A percentile compares a stretch with the other conserved stretches of the same genome.
Evolutionary conservation across 2,329 filamentous ascomycete genomes (phyloP).

Genomic region (Cercospora citrullina): DNA sequence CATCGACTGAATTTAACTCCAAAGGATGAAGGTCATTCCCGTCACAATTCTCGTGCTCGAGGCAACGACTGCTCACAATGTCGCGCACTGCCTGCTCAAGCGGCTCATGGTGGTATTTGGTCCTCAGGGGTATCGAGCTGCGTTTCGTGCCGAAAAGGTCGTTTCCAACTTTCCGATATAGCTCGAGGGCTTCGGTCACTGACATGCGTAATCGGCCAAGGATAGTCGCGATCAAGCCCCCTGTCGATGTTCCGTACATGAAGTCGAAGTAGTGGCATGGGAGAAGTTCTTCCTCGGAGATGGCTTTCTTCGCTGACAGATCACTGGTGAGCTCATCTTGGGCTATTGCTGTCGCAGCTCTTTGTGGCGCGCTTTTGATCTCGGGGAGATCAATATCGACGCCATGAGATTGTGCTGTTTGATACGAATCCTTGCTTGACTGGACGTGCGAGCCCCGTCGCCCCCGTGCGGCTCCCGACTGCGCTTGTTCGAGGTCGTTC

Average conservation of each 20-base stretch:
- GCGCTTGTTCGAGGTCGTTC: conserved; percentile 20
- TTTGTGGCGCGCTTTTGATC: conserved; percentile 8
- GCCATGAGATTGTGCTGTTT: conserved; percentile 23
- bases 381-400: conserved; percentile 17
- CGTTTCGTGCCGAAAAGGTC: conserved; percentile 50
- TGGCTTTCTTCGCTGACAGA: conserved; percentile 30
- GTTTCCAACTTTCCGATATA: conserved; percentile 50
- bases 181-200: conserved; percentile 49
- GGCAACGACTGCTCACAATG: conserved; percentile 48
- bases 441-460: conserved; percentile 17
- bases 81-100: conserved; percentile 50
- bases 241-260: conserved; percentile 55
- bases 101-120: conserved; percentile 53
- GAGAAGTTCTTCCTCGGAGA: conserved; percentile 47
- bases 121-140: conserved; percentile 48
- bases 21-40: conserved; percentile 51
- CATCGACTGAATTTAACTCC: conserved; percentile 28
- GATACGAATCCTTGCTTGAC: conserved; percentile 22
- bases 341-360: conserved; percentile 21
- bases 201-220: conserved; percentile 53
- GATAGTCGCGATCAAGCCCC: conserved; percentile 55
- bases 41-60: conserved; percentile 45
- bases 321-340: conserved; percentile 29
- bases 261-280: conserved; percentile 57
- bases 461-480: conserved; percentile 21